These are phyloP conservation scores for Curvularia verruculosa DNA, from an alignment of 2,329 filamentous ascomycete species.

Conservation along the genomic window DNA sequence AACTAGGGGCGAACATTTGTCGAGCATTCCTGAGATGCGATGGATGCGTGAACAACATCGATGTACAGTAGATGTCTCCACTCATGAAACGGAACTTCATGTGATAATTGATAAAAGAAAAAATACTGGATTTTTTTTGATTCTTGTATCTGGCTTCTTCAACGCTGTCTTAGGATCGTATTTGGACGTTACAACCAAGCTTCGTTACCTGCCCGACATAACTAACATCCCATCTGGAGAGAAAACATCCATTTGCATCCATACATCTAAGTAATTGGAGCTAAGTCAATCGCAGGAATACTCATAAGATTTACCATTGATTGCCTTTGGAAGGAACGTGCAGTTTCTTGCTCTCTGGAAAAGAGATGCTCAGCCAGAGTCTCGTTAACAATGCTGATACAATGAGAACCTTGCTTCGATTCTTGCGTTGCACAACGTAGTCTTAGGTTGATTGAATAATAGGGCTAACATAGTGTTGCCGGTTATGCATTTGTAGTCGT, in stretches of 20 bases:
- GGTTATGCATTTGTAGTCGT: too few relatives aligned
- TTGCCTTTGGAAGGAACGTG: slow-evolving; percentile 2
- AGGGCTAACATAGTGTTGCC: too few relatives aligned
- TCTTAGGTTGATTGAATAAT: too few relatives aligned
- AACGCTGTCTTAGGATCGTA: neutral
- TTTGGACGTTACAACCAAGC: slow-evolving; percentile 2
- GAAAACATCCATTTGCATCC: neutral
- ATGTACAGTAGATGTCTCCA: neutral
- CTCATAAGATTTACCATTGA: slow-evolving; percentile 6
- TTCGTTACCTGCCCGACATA: too few relatives aligned
- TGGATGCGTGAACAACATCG: too few relatives aligned
- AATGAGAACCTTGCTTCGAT: neutral
- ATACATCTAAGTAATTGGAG: neutral
- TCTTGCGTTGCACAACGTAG: too few relatives aligned
- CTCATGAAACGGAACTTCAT: neutral
- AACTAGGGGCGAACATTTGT: too few relatives aligned
- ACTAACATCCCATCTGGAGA: neutral
- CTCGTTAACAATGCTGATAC: slow-evolving; percentile 3
- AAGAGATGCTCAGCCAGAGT: slow-evolving; percentile 3
- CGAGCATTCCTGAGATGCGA: neutral
- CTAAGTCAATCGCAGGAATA: neutral
- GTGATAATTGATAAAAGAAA: slow-evolving; percentile 5
- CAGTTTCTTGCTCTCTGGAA: neutral
- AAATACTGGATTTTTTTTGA: neutral
- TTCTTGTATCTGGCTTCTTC: neutral